Conservation (phyloP, 192 early-diverging fungal genomes). For the Entomortierella chlamydospora region DNA sequence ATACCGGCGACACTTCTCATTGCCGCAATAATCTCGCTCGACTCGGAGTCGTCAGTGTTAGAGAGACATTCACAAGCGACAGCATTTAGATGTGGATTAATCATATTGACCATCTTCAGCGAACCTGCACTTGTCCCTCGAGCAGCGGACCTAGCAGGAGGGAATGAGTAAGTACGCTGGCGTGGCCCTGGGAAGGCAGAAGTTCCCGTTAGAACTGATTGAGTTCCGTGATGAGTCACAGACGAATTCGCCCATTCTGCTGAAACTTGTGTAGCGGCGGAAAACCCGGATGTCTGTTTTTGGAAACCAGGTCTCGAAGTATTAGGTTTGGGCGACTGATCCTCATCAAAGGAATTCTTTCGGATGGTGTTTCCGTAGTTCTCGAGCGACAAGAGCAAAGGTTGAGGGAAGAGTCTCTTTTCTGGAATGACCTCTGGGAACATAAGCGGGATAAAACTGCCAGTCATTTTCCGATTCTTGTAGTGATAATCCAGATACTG, state of each 20-base stretch:
- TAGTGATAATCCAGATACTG: constrained; percentile 57
- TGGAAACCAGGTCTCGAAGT: neutral
- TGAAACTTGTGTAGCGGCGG: neutral
- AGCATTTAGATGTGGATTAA: constrained; percentile 44
- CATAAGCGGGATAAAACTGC: constrained; percentile 49
- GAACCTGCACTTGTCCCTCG: constrained; percentile 3
- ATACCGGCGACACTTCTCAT: constrained; percentile 50
- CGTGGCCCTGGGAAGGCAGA: constrained; percentile 11
- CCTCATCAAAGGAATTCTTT: constrained; percentile 43
- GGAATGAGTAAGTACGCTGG: constrained; percentile 54
- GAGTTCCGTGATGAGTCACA: constrained; percentile 18
- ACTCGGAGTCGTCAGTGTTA: constrained; percentile 12
- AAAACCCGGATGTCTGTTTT: constrained; percentile 6
- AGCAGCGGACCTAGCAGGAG: constrained; percentile 21
- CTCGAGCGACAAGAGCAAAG: constrained; percentile 27
- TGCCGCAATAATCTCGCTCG: constrained; percentile 16
- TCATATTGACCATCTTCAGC: constrained; percentile 38
- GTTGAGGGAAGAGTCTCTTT: constrained; percentile 41
- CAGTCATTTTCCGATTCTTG: constrained; percentile 49
- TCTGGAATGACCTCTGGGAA: constrained; percentile 44
- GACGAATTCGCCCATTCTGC: constrained; percentile 12
- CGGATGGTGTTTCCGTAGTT: constrained; percentile 29
- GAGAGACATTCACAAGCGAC: constrained; percentile 42
- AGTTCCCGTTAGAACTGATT: neutral
- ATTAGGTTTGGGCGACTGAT: neutral